Evolutionary conservation across 2,329 filamentous ascomycete genomes (phyloP), one percentile per base, ranked within the genome.

Genomic region (Paramyrothecium roridum): DNA sequence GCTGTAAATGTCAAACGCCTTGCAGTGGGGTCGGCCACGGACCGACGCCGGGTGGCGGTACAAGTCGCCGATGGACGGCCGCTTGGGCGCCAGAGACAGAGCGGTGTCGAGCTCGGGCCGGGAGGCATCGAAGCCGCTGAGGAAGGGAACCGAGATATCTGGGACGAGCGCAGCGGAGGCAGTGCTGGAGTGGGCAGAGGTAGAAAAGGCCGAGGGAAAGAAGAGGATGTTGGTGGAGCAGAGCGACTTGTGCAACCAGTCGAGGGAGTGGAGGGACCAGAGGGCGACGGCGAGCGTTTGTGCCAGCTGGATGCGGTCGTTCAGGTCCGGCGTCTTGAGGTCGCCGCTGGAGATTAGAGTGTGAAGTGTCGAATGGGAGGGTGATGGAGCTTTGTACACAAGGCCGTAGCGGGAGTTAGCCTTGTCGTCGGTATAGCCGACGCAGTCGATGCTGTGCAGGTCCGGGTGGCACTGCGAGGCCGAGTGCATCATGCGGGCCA

Each of bases 241-340:
- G 16, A 85, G 71, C 40, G 79, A 81, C 64, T 85, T 84, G 70
- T 84, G 80, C 45, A 82, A 72, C 79, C 79, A 82, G 63, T 80
- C 79, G 40, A 82, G 73, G 1, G 77, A 78, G 61, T 82, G 80
- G n/a, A 81, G 73, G 17, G 76, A 77, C 71, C 76, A 78, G 11
- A 79, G 63, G 2, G 76, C 73, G 19, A 78, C 69, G 26, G 74
- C 73, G 20, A 80, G 70, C 3, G 67, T 75, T 23, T 69, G 64
- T 3, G 76, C 77, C 2, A 80, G 70, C 20, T 60, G 64, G 48
- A 79, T 69, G 17, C 75, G 70, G 54, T 74, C 73, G 53, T 73
- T 68, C n/a, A 79, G 70, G 54, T 78, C 75, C 3, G 76, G 77
- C 13, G 75, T 76, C 46, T 74, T 73, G 55, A 76, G 67, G 54